Base-by-base conservation (phyloP, 495 filamentous ascomycete species). In the Pyronema omphalodes region DNA sequence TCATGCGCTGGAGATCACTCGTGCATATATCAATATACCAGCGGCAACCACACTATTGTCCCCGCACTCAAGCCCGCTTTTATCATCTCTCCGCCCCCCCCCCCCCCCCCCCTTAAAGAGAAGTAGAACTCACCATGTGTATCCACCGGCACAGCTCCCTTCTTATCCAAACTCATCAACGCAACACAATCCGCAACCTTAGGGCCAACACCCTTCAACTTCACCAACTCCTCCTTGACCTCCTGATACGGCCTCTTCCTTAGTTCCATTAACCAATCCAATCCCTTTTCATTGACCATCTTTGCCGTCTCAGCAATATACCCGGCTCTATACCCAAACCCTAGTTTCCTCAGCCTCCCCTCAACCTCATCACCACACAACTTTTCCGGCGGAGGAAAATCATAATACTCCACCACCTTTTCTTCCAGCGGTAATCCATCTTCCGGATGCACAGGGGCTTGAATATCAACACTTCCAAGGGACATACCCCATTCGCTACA, bases 161-260 rank as follows among this genome's bases (percentile, higher is more conserved):
- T 80, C 87, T 93, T 96, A n/a, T 89, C 89, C 5, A 99, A 70
- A 9, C 91, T 93, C 86, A 99, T 94, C 37, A 99, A 68, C 66
- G 83, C 93, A 6, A 96, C 87, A 65, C 91, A 99, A 66, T 99
- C 91, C 3, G 93, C 81, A 5, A 99, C 91, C 66, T 99, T 99
- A 0, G 91, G 91, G 0, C 91, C 91, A 7, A 96, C 93, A 1
- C 91, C 91, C 53, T 85, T 75, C 19, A 98, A 71, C 18, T 73
- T 66, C 3, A 95, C 69, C 6, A 98, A 71, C 57, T 81, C 77
- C 58, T 83, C 81, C 65, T 96, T 93, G 0, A 91, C 91, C 41
- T 77, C 71, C 17, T 75, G 76, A 67, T 98, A 98, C 9, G 43
- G 36, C 6, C 55, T 52, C 6, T 95, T 93, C 52, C 80, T 70